Percentiles rank a stretch among this genome's conserved stretches.
These are phyloP conservation scores for Sporothrix schenckii DNA, from an alignment of 2,329 filamentous ascomycete species.

Conservation along the genomic window DNA sequence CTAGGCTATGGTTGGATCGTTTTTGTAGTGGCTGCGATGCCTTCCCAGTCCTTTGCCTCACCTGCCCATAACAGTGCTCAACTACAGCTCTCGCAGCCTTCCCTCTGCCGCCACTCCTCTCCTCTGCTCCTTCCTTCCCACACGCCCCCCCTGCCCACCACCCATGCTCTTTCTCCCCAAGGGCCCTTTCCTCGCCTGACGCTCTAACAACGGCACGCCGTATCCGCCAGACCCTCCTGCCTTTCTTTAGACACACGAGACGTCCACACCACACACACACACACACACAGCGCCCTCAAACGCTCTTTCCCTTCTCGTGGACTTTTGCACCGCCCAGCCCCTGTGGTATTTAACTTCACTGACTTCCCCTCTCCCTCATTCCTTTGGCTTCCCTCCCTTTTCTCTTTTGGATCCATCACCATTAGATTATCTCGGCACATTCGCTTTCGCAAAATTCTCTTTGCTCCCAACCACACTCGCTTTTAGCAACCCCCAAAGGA, in stretches of 20 bases:
- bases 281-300: slow-evolving; percentile 13
- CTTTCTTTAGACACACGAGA: slow-evolving; percentile 23
- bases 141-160: slow-evolving; percentile 12
- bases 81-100: background rate
- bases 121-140: background rate
- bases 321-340: slow-evolving; percentile 30
- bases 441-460: slow-evolving; percentile 44
- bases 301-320: slow-evolving; percentile 20
- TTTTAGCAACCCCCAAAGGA: slow-evolving; percentile 57
- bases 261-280: background rate
- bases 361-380: slow-evolving; percentile 34
- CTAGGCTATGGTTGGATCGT: background rate
- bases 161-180: slow-evolving; percentile 9
- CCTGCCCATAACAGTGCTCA: slow-evolving; percentile 10
- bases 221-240: slow-evolving; percentile 20
- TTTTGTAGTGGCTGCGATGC: background rate
- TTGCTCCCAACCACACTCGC: slow-evolving; percentile 52
- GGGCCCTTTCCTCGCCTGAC: slow-evolving; percentile 28
- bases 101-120: slow-evolving; percentile 11
- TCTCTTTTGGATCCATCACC: slow-evolving; percentile 26
- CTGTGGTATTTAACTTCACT: slow-evolving; percentile 34
- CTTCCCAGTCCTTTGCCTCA: slow-evolving; percentile 2
- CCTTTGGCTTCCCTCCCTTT: slow-evolving; percentile 29
- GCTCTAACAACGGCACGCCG: slow-evolving; percentile 20
- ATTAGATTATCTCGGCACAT: slow-evolving; percentile 40